Base-by-base conservation (phyloP, 1,284 basidiomycete genomes). In the Ceratobasidium sp. region DNA sequence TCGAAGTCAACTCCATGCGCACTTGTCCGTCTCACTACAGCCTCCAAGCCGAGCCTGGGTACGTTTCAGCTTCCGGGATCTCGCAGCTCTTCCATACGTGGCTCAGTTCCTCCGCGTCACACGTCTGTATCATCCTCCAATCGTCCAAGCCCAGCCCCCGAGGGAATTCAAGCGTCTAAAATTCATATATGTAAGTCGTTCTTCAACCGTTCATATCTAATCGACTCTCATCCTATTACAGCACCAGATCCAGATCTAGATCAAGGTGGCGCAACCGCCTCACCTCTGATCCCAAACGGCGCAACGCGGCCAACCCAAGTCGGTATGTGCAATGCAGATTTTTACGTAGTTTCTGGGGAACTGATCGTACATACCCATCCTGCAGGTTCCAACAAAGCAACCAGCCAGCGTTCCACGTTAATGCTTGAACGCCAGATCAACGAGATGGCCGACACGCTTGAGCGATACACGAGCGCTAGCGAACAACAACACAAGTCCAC, bases 341-440 rank as follows among this genome's bases (percentile, higher is more conserved):
- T n/a, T n/a, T n/a, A n/a, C n/a, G n/a, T n/a, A n/a, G n/a, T n/a
- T n/a, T n/a, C n/a, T n/a, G n/a, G n/a, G n/a, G n/a, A n/a, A n/a
- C n/a, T n/a, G n/a, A n/a, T n/a, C n/a, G n/a, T n/a, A n/a, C n/a
- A n/a, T n/a, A n/a, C n/a, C n/a, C n/a, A n/a, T n/a, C n/a, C n/a
- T n/a, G n/a, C n/a, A n/a, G n/a, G n/a, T n/a, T n/a, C n/a, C n/a
- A n/a, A n/a, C n/a, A n/a, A n/a, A n/a, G n/a, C n/a, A 9, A 62
- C 24, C 11, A 29, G 6, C 14, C 36, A 4, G 22, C 48, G 65
- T 17, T 67, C 51, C 29, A 24, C 8, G 22, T 6, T 67, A 9
- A n/a, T 33, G 24, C 36, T 67, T 9, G 65, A 67, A 36, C 65
- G 53, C 19, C 65, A 56, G 14, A 1, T 67, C n/a, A 67, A 67